Evolutionary conservation across 768 basidiomycete species (phyloP).

Genomic region (Hygrocybe coccinea): DNA sequence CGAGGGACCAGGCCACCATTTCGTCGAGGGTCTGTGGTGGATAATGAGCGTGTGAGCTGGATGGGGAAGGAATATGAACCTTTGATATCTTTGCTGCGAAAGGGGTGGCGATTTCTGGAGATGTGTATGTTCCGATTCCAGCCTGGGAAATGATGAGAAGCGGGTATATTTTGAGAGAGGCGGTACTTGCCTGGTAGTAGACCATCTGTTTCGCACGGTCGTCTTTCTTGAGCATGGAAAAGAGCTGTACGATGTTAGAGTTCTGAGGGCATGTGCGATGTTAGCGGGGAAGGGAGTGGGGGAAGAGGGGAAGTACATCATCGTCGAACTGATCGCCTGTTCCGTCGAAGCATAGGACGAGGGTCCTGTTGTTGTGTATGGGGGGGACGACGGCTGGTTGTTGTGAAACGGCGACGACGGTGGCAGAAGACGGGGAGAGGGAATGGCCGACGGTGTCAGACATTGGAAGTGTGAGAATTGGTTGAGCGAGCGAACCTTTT

Average conservation of each 20-base stretch:
- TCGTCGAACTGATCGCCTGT: slow-evolving; percentile 45
- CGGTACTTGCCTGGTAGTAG: slow-evolving; percentile 42
- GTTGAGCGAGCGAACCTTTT: no score
- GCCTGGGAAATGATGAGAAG: slow-evolving; percentile 18
- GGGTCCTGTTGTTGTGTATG: slow-evolving; percentile 36
- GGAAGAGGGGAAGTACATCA: slow-evolving; percentile 28
- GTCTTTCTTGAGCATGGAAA: slow-evolving; percentile 49
- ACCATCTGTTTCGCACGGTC: slow-evolving; percentile 46
- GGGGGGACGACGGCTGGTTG: slow-evolving; percentile 30
- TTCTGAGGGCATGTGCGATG: slow-evolving; percentile 26
- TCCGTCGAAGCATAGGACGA: slow-evolving; percentile 70
- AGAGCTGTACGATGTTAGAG: slow-evolving; percentile 49
- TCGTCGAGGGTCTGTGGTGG: slow-evolving; percentile 36
- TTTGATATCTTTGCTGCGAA: slow-evolving; percentile 41
- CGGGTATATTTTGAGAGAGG: background rate
- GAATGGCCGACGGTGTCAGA: background rate
- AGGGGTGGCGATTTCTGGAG: slow-evolving; percentile 41
- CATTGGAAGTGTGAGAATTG: background rate
- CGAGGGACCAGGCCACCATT: slow-evolving; percentile 45
- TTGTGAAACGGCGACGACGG: background rate
- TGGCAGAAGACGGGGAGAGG: slow-evolving; percentile 1
- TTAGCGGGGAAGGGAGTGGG: background rate
- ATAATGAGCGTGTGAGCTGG: background rate
- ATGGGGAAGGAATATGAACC: slow-evolving; percentile 17
- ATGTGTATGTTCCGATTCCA: slow-evolving; percentile 51